Conservation (phyloP, 768 basidiomycete species). For the Pleurotus sapidus region DNA sequence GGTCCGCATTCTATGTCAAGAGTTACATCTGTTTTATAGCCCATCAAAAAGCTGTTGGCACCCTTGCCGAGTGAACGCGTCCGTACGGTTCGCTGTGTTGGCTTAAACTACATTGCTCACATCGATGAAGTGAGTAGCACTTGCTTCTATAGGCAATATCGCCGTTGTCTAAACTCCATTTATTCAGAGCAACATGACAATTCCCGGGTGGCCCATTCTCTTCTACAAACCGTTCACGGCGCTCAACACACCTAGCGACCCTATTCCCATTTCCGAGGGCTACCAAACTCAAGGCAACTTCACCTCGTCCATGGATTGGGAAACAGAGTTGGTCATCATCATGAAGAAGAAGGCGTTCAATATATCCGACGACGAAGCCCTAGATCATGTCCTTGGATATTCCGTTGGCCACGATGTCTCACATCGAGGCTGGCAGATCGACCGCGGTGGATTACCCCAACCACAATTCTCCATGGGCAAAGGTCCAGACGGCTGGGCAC, state of each 20-base stretch:
- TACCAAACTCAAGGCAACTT: conserved; percentile 39
- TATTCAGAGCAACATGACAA: conserved; percentile 26
- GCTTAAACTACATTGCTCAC: conserved; percentile 33
- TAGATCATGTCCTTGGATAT: conserved; percentile 40
- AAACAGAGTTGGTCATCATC: conserved; percentile 38
- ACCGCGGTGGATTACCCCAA: conserved; percentile 36
- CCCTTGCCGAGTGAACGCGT: conserved; percentile 30
- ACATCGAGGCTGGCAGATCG: conserved; percentile 43
- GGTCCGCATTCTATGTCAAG: neutral
- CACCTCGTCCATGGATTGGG: conserved; percentile 38
- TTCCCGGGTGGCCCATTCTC: conserved; percentile 33
- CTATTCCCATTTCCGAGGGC: conserved; percentile 31
- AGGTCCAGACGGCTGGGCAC: conserved; percentile 40
- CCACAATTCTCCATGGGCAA: conserved; percentile 44
- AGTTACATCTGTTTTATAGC: conserved; percentile 14
- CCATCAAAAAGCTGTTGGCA: conserved; percentile 28
- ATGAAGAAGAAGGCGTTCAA: conserved; percentile 42
- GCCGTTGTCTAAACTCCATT: neutral
- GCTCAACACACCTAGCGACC: conserved; percentile 31
- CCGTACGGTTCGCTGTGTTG: conserved; percentile 34
- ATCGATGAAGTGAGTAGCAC: conserved; percentile 23
- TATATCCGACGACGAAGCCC: conserved; percentile 36
- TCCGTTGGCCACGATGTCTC: conserved; percentile 39
- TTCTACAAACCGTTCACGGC: conserved; percentile 35
- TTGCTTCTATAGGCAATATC: neutral